These are phyloP conservation scores for Argentina anserina DNA, from an alignment of 306 rosid species.

Conservation along the genomic window DNA sequence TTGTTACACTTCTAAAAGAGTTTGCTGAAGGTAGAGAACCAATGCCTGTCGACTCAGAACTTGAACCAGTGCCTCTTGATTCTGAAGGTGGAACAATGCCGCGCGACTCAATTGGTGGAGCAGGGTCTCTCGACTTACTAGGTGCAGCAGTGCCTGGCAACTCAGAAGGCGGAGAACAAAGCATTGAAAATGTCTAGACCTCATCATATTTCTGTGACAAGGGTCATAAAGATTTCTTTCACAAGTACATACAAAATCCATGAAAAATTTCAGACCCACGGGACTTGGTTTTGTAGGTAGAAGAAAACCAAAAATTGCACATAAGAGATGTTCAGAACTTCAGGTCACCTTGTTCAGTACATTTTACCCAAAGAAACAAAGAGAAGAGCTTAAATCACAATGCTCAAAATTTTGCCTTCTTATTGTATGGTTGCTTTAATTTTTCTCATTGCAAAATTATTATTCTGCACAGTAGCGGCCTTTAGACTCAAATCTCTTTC, in stretches of 20 bases:
- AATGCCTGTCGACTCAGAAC: background rate
- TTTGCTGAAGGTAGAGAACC: slow-evolving; percentile 35
- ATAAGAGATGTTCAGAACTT: background rate
- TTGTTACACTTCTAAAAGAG: slow-evolving; percentile 61
- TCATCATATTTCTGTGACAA: background rate
- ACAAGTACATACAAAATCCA: slow-evolving; percentile 2
- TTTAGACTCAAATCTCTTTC: background rate
- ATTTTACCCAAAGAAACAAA: background rate
- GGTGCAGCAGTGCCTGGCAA: slow-evolving; percentile 2
- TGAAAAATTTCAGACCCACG: background rate
- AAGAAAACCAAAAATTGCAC: background rate
- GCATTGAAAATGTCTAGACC: slow-evolving; percentile 9
- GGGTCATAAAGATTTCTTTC: background rate
- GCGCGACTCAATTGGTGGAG: background rate
- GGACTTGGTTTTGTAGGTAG: background rate
- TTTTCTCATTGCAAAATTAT: background rate
- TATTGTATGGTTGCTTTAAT: background rate
- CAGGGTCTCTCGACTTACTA: background rate
- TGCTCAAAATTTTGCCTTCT: background rate
- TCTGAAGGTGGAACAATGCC: background rate
- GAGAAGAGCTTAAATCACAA: background rate
- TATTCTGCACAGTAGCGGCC: background rate
- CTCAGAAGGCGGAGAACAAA: slow-evolving; percentile 1
- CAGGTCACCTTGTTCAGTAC: background rate
- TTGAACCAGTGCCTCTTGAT: background rate